Evolutionary conservation across 441 rosid species (phyloP).

Genomic region (Croton laevigatus): DNA sequence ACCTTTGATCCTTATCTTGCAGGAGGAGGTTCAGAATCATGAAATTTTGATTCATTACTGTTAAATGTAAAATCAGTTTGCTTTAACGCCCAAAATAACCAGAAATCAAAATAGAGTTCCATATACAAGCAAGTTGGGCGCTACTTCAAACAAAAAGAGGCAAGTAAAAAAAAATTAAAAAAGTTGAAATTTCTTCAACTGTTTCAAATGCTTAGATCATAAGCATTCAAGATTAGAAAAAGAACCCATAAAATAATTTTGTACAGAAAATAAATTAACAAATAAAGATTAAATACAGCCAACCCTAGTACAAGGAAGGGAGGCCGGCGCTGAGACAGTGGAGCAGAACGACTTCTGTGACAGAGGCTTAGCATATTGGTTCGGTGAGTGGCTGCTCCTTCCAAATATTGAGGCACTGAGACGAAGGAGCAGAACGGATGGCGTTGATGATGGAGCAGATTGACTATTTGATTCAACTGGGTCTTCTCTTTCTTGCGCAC

Average conservation of each 20-base stretch:
- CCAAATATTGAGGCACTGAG: no score
- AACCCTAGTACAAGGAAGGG: conserved; percentile 63
- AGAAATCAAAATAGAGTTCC: neutral
- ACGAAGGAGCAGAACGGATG: no score
- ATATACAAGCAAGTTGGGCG: neutral
- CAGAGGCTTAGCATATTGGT: no score
- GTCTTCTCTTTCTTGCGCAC: no score
- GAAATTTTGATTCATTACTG: neutral
- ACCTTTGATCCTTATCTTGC: no score
- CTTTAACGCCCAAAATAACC: neutral
- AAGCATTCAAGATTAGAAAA: neutral
- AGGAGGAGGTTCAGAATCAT: no score
- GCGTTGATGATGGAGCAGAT: no score
- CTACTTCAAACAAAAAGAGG: neutral
- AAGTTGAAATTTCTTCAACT: conserved; percentile 1
- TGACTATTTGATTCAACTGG: no score
- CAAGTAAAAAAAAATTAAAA: neutral
- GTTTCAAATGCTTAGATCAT: conserved; percentile 14
- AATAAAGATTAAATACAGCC: conserved; percentile 39
- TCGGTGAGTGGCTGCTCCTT: no score
- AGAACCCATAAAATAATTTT: neutral
- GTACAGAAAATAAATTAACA: neutral
- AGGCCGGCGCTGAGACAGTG: no score
- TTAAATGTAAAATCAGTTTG: neutral
- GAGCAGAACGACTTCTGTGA: no score